Evolutionary conservation across 2,329 filamentous ascomycete genomes (phyloP), one percentile per base, ranked within the genome.

Genomic region (Venturia asperata): DNA sequence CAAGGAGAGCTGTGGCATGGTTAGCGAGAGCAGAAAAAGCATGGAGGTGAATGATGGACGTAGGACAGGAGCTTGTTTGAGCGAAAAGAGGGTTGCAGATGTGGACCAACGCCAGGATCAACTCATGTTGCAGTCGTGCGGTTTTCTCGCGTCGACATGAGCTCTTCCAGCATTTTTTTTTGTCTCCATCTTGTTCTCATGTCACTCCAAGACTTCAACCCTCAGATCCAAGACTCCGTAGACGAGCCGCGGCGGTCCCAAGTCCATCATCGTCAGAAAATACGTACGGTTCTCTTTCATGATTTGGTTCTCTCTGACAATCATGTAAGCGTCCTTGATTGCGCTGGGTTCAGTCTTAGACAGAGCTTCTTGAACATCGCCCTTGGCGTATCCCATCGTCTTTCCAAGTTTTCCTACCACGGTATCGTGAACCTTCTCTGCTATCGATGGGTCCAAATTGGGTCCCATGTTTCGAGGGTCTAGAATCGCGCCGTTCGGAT

Each of bases 311-410:
- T 99, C 94, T 64, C 93, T 87, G 34, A 99, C 91, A 75, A 99
- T 99, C 78, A 97, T 87, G 78, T 97, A 99, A 1, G 94, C 94
- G 77, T 99, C 94, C 78, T 99, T 99, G 81, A 99, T 97, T 13
- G 94, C 92, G 66, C 92, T 97, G 15, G 94, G 94, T 75, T 99
- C 94, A 64, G 94, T 87, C 65, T 91, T 92, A 72, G 89, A 88
- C 68, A 99, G 80, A 27, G 94, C 93, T 76, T 97, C 94, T 74
- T 97, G 90, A 64, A 99, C 93, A 79, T 99, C 94, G 67, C 89
- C 89, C 74, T 91, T 93, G 43, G 89, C 92, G 74, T 99, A 99
- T 67, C 94, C 94, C 92, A 99, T 97, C 0, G 92, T 97, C 78
- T 93, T 94, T 72, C 93, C 94, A 64, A 99, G 88, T 80, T 97